Evolutionary conservation across 495 filamentous ascomycete species (phyloP).

Genomic region (Aspergillus nanangensis): DNA sequence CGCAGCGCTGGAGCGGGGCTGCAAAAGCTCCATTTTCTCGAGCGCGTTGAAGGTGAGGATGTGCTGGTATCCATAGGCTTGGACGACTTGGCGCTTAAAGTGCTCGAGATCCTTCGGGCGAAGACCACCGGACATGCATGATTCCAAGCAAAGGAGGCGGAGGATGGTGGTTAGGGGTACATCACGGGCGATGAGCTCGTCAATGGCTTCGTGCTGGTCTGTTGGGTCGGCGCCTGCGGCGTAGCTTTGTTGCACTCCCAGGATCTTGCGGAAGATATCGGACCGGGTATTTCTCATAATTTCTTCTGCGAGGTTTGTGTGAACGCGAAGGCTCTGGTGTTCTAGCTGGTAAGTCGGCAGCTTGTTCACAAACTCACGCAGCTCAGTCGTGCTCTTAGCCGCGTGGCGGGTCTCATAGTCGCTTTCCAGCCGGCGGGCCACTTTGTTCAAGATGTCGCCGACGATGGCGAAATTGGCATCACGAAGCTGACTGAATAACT

Average conservation of each 20-base stretch:
- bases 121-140: constrained; percentile 82
- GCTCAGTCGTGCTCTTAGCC: constrained; percentile 83
- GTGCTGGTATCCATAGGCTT: constrained; percentile 94
- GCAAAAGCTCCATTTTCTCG: constrained; percentile 83
- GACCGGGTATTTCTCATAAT: constrained; percentile 87
- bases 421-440: constrained; percentile 79
- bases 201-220: constrained; percentile 82
- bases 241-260: constrained; percentile 95
- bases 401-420: constrained; percentile 87
- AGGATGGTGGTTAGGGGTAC: constrained; percentile 74
- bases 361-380: constrained; percentile 88
- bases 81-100: constrained; percentile 81
- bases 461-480: constrained; percentile 96
- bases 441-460: constrained; percentile 80
- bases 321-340: constrained; percentile 83
- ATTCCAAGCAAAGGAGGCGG: constrained; percentile 84
- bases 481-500: constrained; percentile 81
- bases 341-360: constrained; percentile 90
- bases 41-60: constrained; percentile 83
- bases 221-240: constrained; percentile 87
- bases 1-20: constrained; percentile 64
- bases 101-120: constrained; percentile 81
- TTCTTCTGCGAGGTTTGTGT: constrained; percentile 89
- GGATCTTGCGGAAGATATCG: constrained; percentile 78
- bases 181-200: constrained; percentile 87